Evolutionary conservation across 306 rosid species (phyloP), one percentile per base, ranked within the genome.

Genomic region (Cicer yamashitae): DNA sequence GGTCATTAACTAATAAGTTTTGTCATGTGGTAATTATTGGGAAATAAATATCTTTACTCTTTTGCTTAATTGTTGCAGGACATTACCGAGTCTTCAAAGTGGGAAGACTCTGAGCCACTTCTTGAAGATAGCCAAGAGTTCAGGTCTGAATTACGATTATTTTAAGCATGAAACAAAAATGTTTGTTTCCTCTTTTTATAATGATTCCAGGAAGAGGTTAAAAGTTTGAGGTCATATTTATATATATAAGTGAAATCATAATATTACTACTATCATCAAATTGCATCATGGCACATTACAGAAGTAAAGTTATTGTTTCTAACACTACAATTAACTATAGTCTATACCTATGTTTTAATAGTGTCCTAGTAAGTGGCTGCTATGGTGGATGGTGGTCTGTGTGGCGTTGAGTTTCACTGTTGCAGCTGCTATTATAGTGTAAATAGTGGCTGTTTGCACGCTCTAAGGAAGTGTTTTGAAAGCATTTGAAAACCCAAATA

Each of bases 91-190:
- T 85, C 91, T 72, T 88, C 94, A 15, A 85, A 73, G 40, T 94
- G 98, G 98, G 98, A 88, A 82, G 92, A 91, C 60, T 82, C 77
- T 44, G 87, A 85, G 85, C 40, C 75, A 73, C 80, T 82, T 72
- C 67, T 91, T 56, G 96, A 86, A 59, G 88, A 67, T 67, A 78
- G 91, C 85, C 92, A 88, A 82, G 97, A 88, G 77, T 88, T 79
- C 88, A 90, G 96, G 98, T 94, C 82, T 77, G 79, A 70, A 72
- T 79, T 73, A 60, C 50, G 61, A 82, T 64, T 62, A 66, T 40
- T 57, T 82, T 71, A 20, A 60, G 51, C 65, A 45, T 75, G 47
- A 25, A 51, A 72, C 43, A 39, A 62, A 62, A 63, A 75, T 81
- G 9, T 51, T 62, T 18, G 34, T 30, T 74, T 61, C 59, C 22